Evolutionary conservation across 2,329 filamentous ascomycete genomes (phyloP).

Genomic region (Trichophyton rubrum): DNA sequence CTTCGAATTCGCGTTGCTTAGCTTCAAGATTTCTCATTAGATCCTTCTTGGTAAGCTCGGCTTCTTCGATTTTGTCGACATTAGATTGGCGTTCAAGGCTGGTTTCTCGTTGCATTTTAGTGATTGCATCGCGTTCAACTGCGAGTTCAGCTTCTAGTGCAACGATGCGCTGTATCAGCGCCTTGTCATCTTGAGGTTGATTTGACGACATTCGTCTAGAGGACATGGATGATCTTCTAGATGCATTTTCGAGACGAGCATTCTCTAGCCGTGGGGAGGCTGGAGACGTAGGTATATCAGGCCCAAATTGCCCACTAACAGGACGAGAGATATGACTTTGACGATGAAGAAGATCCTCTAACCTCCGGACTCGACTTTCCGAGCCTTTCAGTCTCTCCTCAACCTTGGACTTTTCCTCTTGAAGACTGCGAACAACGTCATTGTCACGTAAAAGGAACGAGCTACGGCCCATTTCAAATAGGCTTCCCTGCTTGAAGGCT

Average conservation of each 20-base stretch:
- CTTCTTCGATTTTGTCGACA: conserved; percentile 64
- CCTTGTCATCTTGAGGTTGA: conserved; percentile 48
- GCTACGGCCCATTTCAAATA: conserved; percentile 84
- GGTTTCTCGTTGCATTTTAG: conserved; percentile 58
- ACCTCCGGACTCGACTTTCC: conserved; percentile 74
- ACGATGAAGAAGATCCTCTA: conserved; percentile 85
- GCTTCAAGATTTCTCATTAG: conserved; percentile 91
- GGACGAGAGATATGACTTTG: conserved; percentile 51
- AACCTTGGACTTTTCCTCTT: conserved; percentile 65
- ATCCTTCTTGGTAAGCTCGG: conserved; percentile 83
- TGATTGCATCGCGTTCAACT: conserved; percentile 56
- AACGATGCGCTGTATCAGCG: conserved; percentile 48
- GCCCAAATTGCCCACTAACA: conserved; percentile 38
- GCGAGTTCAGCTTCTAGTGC: conserved; percentile 66
- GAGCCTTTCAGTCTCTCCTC: conserved; percentile 68
- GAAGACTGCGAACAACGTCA: conserved; percentile 62
- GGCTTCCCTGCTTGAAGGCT: conserved; percentile 90
- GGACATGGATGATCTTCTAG: conserved; percentile 48
- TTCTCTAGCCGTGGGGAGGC: conserved; percentile 30
- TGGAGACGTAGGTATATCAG: conserved; percentile 30
- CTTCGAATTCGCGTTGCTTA: conserved; percentile 73
- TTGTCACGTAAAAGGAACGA: conserved; percentile 78
- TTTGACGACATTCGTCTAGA: conserved; percentile 51
- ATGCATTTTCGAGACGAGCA: conserved; percentile 32
- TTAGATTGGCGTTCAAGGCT: conserved; percentile 46